phyloP scores from a whole-genome alignment of 1,284 basidiomycete species.

The Cutaneotrichosporon sp. region DNA sequence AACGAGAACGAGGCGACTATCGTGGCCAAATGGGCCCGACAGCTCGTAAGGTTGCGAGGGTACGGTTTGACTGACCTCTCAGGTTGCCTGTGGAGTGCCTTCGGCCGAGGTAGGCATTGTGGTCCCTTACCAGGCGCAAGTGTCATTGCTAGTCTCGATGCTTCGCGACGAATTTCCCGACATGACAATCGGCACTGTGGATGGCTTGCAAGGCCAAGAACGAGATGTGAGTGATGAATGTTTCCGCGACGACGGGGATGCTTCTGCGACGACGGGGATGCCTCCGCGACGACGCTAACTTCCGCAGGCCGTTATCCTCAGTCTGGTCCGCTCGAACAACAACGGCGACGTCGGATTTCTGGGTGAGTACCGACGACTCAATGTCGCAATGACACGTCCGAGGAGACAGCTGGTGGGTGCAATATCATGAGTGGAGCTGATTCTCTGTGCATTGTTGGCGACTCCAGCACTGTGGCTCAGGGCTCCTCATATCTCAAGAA shows the following conservation, averaged over 20 bases:
- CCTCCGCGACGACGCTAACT: too few relatives aligned
- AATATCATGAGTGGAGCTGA: neutral
- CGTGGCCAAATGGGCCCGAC: slow-evolving; percentile 73
- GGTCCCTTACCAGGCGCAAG: slow-evolving; percentile 93
- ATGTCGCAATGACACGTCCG: slow-evolving; percentile 92
- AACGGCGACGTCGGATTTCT: slow-evolving; percentile 86
- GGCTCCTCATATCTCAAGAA: slow-evolving; percentile 75
- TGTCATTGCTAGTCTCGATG: slow-evolving; percentile 67
- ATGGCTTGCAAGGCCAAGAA: slow-evolving; percentile 90
- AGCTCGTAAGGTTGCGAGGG: slow-evolving; percentile 62
- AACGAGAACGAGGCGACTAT: slow-evolving; percentile 91
- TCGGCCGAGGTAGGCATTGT: slow-evolving; percentile 80
- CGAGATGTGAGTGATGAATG: slow-evolving; percentile 37
- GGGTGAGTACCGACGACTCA: slow-evolving; percentile 80
- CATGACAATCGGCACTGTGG: slow-evolving; percentile 83
- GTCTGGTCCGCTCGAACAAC: slow-evolving; percentile 75
- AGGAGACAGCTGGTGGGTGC: slow-evolving; percentile 71
- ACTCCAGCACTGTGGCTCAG: slow-evolving; percentile 78
- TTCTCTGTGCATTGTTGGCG: slow-evolving; percentile 77
- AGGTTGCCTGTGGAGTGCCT: slow-evolving; percentile 67
- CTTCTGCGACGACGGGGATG: too few relatives aligned
- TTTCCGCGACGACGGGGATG: too few relatives aligned
- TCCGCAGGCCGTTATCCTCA: slow-evolving; percentile 75
- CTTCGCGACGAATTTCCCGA: slow-evolving; percentile 66
- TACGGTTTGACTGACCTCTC: neutral